Percentiles rank a stretch among this genome's conserved stretches.
These are phyloP conservation scores for Elsinoe perseae DNA, from an alignment of 2,329 filamentous ascomycete genomes.

Conservation along the genomic window DNA sequence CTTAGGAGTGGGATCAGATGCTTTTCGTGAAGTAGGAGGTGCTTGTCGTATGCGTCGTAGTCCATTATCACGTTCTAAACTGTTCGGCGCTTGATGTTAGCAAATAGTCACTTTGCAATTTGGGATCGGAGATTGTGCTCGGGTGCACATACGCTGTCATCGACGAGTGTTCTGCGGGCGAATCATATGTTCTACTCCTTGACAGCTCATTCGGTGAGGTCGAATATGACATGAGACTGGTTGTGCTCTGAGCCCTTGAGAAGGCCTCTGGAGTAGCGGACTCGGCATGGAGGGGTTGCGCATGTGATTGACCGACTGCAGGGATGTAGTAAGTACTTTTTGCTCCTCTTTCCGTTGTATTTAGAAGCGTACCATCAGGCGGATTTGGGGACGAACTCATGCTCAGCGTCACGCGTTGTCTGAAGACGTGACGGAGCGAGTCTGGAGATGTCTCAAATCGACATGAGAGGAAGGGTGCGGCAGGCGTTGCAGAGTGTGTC, in stretches of 20 bases:
- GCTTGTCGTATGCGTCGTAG: conserved; percentile 90
- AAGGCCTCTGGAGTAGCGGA: conserved; percentile 1
- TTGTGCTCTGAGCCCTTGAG: conserved; percentile 13
- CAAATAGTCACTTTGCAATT: background rate
- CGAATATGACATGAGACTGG: conserved; percentile 16
- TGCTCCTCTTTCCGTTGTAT: background rate
- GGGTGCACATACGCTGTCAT: conserved; percentile 13
- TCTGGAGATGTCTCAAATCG: conserved; percentile 13
- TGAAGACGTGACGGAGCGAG: conserved; percentile 9
- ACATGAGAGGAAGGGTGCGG: conserved; percentile 10
- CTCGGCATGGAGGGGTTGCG: conserved; percentile 14
- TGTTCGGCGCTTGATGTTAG: background rate
- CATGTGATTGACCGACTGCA: conserved; percentile 14
- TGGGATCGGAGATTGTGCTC: background rate
- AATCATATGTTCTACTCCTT: conserved; percentile 15
- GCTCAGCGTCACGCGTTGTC: conserved; percentile 10
- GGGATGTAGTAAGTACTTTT: conserved; percentile 3
- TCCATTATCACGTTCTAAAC: conserved; percentile 44
- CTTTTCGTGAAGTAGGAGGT: conserved; percentile 46
- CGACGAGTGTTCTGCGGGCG: conserved; percentile 3
- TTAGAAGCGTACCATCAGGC: conserved; percentile 10
- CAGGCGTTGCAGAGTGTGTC: conserved; percentile 7
- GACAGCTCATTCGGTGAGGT: conserved; percentile 14
- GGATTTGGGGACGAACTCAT: conserved; percentile 15
- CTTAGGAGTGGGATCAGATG: conserved; percentile 45